Evolutionary conservation across 768 basidiomycete genomes (phyloP).

Genomic region (Amyloporia xantha): DNA sequence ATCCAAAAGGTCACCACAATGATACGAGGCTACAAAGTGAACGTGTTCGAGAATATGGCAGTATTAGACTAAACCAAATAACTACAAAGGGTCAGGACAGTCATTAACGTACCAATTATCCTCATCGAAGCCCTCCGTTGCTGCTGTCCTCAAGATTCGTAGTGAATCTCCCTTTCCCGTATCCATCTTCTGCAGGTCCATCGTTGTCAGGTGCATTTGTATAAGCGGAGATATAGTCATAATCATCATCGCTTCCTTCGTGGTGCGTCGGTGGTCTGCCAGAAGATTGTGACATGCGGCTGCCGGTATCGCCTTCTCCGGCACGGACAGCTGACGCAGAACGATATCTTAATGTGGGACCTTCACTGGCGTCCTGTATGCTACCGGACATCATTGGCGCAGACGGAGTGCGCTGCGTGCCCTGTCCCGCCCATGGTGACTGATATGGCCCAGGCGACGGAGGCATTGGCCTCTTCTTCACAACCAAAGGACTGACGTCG

Average conservation of each 20-base stretch:
- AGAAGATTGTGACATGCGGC: constrained; percentile 8
- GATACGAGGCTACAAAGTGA: too few species aligned
- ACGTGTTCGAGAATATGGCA: too few species aligned
- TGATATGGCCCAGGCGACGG: constrained; percentile 32
- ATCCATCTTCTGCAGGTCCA: constrained; percentile 21
- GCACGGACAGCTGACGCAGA: too few species aligned
- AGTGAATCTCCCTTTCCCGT: constrained; percentile 38
- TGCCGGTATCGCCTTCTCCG: too few species aligned
- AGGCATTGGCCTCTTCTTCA: constrained; percentile 44
- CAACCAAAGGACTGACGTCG: constrained; percentile 41
- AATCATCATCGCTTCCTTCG: constrained; percentile 38
- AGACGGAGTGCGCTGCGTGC: constrained; percentile 3
- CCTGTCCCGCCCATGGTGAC: constrained; percentile 1
- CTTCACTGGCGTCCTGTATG: too few species aligned
- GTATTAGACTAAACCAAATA: too few species aligned
- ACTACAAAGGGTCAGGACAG: too few species aligned
- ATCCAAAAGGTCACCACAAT: too few species aligned
- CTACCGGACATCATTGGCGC: too few species aligned
- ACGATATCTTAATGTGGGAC: too few species aligned
- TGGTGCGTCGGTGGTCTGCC: constrained; percentile 5
- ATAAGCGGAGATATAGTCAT: constrained; percentile 58
- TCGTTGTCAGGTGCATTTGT: constrained; percentile 10
- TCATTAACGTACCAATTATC: too few species aligned
- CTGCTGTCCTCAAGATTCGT: constrained; percentile 35
- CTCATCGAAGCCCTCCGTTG: too few species aligned